These are phyloP conservation scores for Clitopilus hobsonii DNA, from an alignment of 768 basidiomycete species.

Conservation along the genomic window DNA sequence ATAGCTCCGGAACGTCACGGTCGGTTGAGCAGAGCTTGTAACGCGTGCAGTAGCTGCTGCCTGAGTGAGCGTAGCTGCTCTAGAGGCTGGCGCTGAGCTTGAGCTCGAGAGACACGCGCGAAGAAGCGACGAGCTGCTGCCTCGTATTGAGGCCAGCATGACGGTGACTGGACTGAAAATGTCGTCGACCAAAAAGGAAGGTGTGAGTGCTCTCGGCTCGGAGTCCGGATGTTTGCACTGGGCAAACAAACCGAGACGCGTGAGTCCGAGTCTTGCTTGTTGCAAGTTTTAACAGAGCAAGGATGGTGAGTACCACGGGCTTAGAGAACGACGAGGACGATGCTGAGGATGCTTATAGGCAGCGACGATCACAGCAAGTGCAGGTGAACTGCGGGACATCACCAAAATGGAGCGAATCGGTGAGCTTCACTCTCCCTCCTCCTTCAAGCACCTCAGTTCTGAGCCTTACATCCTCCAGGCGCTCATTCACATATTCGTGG, in stretches of 20 bases:
- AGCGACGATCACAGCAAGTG: slow-evolving; percentile 71
- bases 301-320: background rate
- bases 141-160: slow-evolving; percentile 42
- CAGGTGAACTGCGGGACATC: slow-evolving; percentile 78
- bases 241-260: background rate
- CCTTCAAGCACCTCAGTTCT: too few relatives aligned
- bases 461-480: slow-evolving; percentile 37
- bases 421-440: slow-evolving; percentile 19
- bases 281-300: background rate
- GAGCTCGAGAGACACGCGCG: slow-evolving; percentile 25
- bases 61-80: slow-evolving; percentile 14
- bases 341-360: background rate
- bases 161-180: background rate
- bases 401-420: slow-evolving; percentile 94
- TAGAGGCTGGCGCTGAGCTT: slow-evolving; percentile 13
- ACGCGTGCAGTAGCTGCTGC: slow-evolving; percentile 3
- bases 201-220: background rate
- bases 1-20: slow-evolving; percentile 16
- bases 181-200: background rate
- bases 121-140: slow-evolving; percentile 33
- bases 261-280: background rate
- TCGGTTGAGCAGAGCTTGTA: slow-evolving; percentile 9
- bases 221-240: background rate
- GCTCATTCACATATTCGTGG: slow-evolving; percentile 95
- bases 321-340: background rate